Evolutionary conservation across 768 basidiomycete species (phyloP), one percentile per base, ranked within the genome.

Genomic region (Phaeotremella fagi): DNA sequence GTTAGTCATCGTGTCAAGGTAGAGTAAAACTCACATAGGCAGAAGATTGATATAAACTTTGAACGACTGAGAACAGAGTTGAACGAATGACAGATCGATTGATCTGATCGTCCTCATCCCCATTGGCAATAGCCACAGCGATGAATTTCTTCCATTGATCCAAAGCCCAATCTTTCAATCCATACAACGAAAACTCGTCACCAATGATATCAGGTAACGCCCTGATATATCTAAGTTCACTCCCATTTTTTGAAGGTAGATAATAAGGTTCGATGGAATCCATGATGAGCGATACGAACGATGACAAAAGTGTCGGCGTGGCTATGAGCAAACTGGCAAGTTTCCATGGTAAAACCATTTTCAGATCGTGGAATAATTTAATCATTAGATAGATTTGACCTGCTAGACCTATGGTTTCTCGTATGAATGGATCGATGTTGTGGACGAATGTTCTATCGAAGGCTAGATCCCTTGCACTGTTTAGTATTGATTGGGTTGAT

Each of bases 91-190:
- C 3, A 59, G 38, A 14, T 55, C 47, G 0, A 63, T 44, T 22
- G 55, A 35, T 9, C 22, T 47, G 12, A 37, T 29, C 11, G 49
- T 52, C 23, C 37, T 45, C 43, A 27, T 38, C 16, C 14, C 42
- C 29, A 45, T 41, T 16, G 38, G 26, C 27, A 66, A 45, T 35
- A 50, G 84, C 82, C 81, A 73, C 67, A 78, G 81, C 60, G 22
- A 84, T 77, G 2, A 87, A 82, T 27, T 75, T 78, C 3, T 84
- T 79, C 89, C 89, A 92, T 5, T 82, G 82, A 50, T 81, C 79
- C 53, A 91, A 75, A 49, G 91, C 84, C 90, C 89, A 92, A 33
- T 87, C 84, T 11, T 83, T 84, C 15, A 92, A 79, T 3, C 87
- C 87, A 71, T 90, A 92, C 3, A 91, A 78, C 28, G 84, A 78